Conservation (phyloP, 345 rosid genomes). For the Brassica nigra region DNA sequence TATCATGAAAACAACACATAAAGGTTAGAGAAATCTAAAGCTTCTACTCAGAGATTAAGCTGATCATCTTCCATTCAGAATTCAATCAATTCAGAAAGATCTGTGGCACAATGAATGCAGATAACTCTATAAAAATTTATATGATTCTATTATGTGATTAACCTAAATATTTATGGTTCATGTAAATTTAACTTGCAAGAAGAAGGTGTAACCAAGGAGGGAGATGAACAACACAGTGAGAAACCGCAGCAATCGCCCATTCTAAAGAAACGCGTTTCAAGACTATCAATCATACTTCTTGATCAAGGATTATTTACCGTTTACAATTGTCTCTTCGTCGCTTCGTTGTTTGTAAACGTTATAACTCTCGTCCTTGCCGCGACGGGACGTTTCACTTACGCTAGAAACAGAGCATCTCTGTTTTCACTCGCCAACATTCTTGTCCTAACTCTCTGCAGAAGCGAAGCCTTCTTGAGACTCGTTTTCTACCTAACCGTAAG, state of each 20-base stretch:
- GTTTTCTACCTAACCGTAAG: slow-evolving; percentile 62
- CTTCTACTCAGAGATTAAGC: too few species aligned
- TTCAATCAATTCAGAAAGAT: too few species aligned
- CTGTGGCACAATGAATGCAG: too few species aligned
- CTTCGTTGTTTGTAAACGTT: slow-evolving; percentile 53
- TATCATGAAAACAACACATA: too few species aligned
- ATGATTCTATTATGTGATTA: too few species aligned
- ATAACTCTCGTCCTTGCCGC: slow-evolving; percentile 57
- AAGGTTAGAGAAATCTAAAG: too few species aligned
- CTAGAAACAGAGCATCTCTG: slow-evolving; percentile 61
- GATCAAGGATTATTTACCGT: slow-evolving; percentile 81
- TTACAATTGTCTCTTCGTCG: slow-evolving; percentile 66
- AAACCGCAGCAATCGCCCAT: slow-evolving; percentile 46
- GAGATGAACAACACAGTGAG: too few species aligned
- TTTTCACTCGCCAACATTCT: slow-evolving; percentile 72
- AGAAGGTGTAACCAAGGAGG: too few species aligned
- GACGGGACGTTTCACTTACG: slow-evolving; percentile 62
- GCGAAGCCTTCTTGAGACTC: slow-evolving; percentile 66
- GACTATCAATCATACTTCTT: slow-evolving; percentile 66
- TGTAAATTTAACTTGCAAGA: too few species aligned
- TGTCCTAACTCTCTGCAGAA: slow-evolving; percentile 65
- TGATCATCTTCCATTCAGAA: too few species aligned
- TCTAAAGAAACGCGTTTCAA: slow-evolving; percentile 51
- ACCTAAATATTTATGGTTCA: too few species aligned
- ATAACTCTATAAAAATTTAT: too few species aligned